A percentile compares a stretch with the other conserved stretches of the same genome.
Conservation (phyloP, 495 filamentous ascomycete genomes). For the Melanomma pulvis-pyrius region DNA sequence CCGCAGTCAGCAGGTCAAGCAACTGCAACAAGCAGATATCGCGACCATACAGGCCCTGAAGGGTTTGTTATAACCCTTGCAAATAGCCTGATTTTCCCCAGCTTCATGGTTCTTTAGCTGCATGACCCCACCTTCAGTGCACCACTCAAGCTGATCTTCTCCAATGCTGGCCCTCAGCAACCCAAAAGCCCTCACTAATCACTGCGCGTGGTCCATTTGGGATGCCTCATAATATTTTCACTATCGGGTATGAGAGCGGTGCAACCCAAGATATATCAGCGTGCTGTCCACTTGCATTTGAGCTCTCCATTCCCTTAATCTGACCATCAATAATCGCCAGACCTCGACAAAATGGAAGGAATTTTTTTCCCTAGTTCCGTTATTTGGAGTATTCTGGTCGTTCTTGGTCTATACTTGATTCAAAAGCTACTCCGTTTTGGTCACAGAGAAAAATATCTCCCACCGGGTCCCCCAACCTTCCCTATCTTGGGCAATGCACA, state of each 20-base stretch:
- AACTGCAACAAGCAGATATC: too few species aligned
- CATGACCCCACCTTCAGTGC: neutral
- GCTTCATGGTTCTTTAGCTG: neutral
- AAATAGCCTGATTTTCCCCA: neutral
- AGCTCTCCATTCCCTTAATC: neutral
- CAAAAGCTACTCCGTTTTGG: neutral
- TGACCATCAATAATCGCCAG: neutral
- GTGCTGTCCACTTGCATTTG: neutral
- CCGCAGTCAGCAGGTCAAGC: too few species aligned
- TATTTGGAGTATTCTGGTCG: neutral
- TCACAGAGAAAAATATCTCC: constrained; percentile 1
- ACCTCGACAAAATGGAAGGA: neutral
- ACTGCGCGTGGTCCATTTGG: too few species aligned
- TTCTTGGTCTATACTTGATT: neutral
- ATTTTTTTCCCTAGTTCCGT: neutral
- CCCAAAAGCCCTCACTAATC: too few species aligned
- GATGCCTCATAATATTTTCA: too few species aligned
- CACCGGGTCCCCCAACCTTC: constrained; percentile 10
- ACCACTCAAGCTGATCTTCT: too few species aligned
- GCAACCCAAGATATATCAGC: neutral
- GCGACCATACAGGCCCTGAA: too few species aligned
- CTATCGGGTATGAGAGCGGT: too few species aligned
- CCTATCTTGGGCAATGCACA: constrained; percentile 25
- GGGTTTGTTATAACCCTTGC: too few species aligned
- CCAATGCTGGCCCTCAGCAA: too few species aligned